These are phyloP conservation scores for Solanum chiquidenum DNA, from an alignment of 257 asterid species.

Conservation along the genomic window DNA sequence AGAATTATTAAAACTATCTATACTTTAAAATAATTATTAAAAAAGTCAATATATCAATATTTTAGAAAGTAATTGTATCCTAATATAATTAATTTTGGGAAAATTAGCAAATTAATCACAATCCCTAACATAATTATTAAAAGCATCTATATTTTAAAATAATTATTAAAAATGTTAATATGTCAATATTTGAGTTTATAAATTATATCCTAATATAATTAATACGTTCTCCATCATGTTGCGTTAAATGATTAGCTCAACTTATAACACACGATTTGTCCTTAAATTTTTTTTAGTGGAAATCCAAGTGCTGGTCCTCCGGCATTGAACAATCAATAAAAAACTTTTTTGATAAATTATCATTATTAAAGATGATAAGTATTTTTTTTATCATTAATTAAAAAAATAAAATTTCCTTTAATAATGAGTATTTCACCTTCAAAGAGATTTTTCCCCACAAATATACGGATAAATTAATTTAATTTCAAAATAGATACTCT, in stretches of 20 bases:
- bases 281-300: not conserved
- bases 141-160: no score
- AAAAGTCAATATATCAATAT: no score
- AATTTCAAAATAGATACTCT: not conserved
- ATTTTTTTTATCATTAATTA: not conserved
- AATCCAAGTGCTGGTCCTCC: not conserved
- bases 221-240: no score
- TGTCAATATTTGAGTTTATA: no score
- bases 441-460: fast-evolving
- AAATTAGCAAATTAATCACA: no score
- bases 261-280: not conserved
- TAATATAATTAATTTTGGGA: no score
- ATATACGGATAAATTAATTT: not conserved
- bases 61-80: no score
- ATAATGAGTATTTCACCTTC: not conserved
- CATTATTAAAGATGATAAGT: not conserved
- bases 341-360: not conserved
- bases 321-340: not conserved
- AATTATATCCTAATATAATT: no score
- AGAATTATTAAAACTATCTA: no score
- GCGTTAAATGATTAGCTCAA: not conserved
- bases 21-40: no score
- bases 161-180: no score
- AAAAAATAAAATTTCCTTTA: not conserved
- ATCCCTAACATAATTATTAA: no score